These are phyloP conservation scores for Aspergillus sp. DNA, from an alignment of 2,329 filamentous ascomycete species.

Conservation along the genomic window DNA sequence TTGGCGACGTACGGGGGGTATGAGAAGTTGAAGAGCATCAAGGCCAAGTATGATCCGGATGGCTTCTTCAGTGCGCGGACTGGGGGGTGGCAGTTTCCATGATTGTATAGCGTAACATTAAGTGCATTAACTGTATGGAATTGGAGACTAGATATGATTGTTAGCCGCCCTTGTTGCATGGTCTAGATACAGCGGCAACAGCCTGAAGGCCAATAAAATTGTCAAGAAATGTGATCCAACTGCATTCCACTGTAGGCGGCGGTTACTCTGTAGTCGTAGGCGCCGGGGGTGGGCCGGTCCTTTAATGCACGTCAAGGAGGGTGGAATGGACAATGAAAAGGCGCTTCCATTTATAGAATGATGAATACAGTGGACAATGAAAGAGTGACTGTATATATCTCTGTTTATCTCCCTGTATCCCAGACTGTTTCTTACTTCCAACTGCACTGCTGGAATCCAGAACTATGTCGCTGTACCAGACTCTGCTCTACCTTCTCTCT, in stretches of 20 bases:
- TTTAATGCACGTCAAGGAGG: neutral
- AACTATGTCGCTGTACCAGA: neutral
- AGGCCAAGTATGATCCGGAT: constrained; percentile 6
- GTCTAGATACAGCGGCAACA: too few relatives aligned
- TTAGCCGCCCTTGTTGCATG: too few relatives aligned
- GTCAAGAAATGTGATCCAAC: neutral
- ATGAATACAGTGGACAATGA: too few relatives aligned
- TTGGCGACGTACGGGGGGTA: constrained; percentile 6
- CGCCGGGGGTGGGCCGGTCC: constrained; percentile 4
- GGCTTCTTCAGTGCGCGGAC: constrained; percentile 3
- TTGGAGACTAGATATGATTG: too few relatives aligned
- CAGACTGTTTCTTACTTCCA: too few relatives aligned
- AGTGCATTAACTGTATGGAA: too few relatives aligned
- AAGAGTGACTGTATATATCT: too few relatives aligned
- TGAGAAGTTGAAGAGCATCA: constrained; percentile 6
- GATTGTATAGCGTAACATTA: neutral
- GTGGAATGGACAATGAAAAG: too few relatives aligned
- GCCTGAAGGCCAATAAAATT: neutral
- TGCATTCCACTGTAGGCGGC: neutral
- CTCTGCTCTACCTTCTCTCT: neutral
- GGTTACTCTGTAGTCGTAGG: neutral
- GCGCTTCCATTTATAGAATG: neutral
- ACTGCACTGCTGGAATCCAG: neutral
- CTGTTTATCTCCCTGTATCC: too few relatives aligned
- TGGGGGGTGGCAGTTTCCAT: constrained; percentile 7